Percentiles rank a stretch among this genome's conserved stretches.
phyloP scores from a whole-genome alignment of 495 filamentous ascomycete species.

The Podospora tetraspora region DNA sequence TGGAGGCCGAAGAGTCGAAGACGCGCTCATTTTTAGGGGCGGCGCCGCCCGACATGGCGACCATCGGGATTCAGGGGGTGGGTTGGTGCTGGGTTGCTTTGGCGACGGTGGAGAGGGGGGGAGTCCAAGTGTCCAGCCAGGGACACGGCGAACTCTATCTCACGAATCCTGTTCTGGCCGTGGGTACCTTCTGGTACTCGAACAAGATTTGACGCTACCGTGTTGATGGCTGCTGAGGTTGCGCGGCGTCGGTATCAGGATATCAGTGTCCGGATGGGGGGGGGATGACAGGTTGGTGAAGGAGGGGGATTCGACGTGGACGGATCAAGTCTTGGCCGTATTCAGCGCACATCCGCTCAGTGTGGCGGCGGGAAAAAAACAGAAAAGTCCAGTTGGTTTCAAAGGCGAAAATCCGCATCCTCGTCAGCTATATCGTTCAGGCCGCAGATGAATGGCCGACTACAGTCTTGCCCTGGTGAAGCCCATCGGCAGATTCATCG shows the following conservation, averaged over 20 bases:
- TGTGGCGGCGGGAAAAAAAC: background rate
- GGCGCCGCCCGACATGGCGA: slow-evolving; percentile 24
- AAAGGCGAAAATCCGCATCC: background rate
- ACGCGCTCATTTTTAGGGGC: slow-evolving; percentile 35
- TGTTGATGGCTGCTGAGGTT: background rate
- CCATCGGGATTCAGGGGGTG: background rate
- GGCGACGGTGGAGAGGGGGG: background rate
- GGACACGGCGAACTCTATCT: background rate
- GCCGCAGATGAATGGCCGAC: slow-evolving; percentile 18
- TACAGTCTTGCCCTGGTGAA: background rate
- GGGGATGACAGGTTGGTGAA: background rate
- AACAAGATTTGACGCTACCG: background rate
- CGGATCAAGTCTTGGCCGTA: background rate
- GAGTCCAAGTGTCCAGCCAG: background rate
- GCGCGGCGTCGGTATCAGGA: background rate
- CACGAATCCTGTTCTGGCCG: background rate
- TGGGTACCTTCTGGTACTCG: background rate
- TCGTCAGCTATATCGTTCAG: slow-evolving; percentile 10
- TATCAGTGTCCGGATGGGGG: background rate
- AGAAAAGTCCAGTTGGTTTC: background rate
- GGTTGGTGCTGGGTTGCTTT: background rate
- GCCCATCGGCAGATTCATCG: slow-evolving; percentile 27
- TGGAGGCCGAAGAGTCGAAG: slow-evolving; percentile 60
- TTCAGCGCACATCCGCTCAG: background rate
- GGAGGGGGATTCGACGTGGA: background rate